These are phyloP conservation scores for Tarenaya hassleriana DNA, from an alignment of 345 rosid species.

Conservation along the genomic window DNA sequence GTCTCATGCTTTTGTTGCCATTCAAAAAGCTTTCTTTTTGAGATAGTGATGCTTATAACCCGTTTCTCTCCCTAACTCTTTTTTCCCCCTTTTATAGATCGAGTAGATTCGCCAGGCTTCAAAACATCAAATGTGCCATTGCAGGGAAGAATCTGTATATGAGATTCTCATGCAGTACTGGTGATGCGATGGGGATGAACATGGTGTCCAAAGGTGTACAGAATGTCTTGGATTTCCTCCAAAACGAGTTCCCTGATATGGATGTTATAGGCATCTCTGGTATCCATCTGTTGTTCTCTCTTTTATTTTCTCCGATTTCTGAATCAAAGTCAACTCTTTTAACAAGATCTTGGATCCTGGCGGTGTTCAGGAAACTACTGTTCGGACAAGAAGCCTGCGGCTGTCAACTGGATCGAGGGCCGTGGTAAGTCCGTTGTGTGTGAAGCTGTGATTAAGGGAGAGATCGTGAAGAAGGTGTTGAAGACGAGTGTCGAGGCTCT, in stretches of 20 bases:
- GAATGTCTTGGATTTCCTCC: conserved; percentile 37
- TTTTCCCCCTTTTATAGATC: conserved; percentile 20
- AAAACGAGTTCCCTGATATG: conserved; percentile 38
- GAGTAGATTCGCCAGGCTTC: conserved; percentile 41
- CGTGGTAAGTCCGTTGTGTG: conserved; percentile 70
- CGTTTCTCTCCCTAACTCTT: not conserved
- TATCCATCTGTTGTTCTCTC: not conserved
- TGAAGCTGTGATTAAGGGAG: conserved; percentile 54
- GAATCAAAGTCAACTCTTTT: not conserved
- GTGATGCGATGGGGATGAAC: conserved; percentile 68
- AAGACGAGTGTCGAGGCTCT: conserved; percentile 58
- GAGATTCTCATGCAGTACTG: conserved; percentile 47
- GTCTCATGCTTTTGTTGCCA: not conserved
- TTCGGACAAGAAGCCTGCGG: conserved; percentile 55
- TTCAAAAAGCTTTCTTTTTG: not conserved
- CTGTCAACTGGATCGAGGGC: conserved; percentile 75
- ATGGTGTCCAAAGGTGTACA: conserved; percentile 44
- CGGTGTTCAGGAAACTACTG: conserved; percentile 39
- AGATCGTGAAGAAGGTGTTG: conserved; percentile 52
- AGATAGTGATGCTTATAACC: not conserved
- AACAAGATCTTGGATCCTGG: not conserved
- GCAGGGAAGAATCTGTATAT: conserved; percentile 42
- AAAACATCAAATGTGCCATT: conserved; percentile 29
- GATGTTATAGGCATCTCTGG: conserved; percentile 42
- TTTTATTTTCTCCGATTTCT: not conserved